phyloP scores from a whole-genome alignment of 768 basidiomycete genomes.

The Lentinula detonsa region DNA sequence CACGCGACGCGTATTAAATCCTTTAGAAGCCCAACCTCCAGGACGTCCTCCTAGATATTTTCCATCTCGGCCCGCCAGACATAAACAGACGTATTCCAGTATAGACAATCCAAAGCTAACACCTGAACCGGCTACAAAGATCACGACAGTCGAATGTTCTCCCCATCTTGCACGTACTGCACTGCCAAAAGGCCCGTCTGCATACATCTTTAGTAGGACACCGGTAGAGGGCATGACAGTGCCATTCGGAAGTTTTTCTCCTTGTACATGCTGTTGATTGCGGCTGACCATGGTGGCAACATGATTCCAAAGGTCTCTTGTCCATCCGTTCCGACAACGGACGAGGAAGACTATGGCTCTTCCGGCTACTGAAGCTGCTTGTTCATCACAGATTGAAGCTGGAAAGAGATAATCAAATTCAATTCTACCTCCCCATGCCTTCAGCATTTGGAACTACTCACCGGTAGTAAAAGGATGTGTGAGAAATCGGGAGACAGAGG shows the following conservation, averaged over 20 bases:
- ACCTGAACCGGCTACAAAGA: conserved; percentile 71
- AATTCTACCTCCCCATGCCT: neutral
- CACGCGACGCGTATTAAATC: conserved; percentile 44
- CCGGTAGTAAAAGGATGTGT: conserved; percentile 64
- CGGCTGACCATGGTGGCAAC: conserved; percentile 30
- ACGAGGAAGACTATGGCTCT: conserved; percentile 60
- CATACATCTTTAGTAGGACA: conserved; percentile 46
- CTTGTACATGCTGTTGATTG: conserved; percentile 18
- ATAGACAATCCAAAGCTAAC: conserved; percentile 67
- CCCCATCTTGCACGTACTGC: conserved; percentile 54
- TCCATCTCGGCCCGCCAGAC: conserved; percentile 51
- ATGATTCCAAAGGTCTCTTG: conserved; percentile 55
- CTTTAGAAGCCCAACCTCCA: conserved; percentile 35
- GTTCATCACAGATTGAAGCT: conserved; percentile 50
- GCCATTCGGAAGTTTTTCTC: conserved; percentile 24
- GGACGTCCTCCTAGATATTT: conserved; percentile 37
- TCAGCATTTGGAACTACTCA: neutral
- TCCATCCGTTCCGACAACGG: conserved; percentile 67
- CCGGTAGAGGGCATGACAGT: conserved; percentile 34
- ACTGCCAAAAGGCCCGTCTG: conserved; percentile 71
- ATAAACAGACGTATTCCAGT: conserved; percentile 56
- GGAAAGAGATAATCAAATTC: conserved; percentile 16
- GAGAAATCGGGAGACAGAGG: conserved; percentile 52
- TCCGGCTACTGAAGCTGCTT: conserved; percentile 37
- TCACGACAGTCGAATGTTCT: conserved; percentile 48